Evolutionary conservation across 306 rosid genomes (phyloP), one percentile per base, ranked within the genome.

Genomic region (Luffa aegyptiaca): DNA sequence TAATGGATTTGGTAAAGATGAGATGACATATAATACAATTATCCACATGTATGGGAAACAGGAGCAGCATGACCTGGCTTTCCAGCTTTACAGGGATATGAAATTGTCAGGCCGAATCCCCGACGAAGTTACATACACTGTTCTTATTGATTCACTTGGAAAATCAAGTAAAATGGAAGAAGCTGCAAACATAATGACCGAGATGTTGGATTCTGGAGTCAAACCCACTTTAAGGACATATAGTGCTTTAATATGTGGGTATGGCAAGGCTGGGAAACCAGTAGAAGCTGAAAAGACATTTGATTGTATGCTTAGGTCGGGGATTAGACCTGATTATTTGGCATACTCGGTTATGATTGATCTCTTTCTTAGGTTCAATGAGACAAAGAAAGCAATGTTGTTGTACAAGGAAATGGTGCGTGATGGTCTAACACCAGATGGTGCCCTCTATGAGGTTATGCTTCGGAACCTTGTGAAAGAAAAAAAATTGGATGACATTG

Each of bases 1-100:
- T 78, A 85, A 77, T 86, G 98, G 98, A 51, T 90, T 91, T 88
- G 93, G 90, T 79, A 88, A 83, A 87, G 98, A 94, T 85, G 97
- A 94, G 89, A 94, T 94, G 98, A 94, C 98, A 10, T 94, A 92
- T 84, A 94, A 94, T 83, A 94, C 97, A 12, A 84, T 94, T 58
- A 91, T 94, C 70, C 93, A 91, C 86, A 94, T 94, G 98, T 76
- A 92, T 78, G 97, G 97, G 68, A 94, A 91, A 88, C 94, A 88
- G 51, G 98, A 97, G 37, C 88, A 84, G 69, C 88, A 84, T 83
- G 97, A 92, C 62, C 78, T 80, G 77, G 98, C 97, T 10, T 79
- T 91, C 37, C 85, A 88, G 87, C 88, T 94, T 72, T 94, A 94
- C 80, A 86, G 84, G 84, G 93, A 91, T 84, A 92, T 94, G 98